phyloP scores from a whole-genome alignment of 1,284 basidiomycete genomes.

The Fomitopsis betulina region DNA sequence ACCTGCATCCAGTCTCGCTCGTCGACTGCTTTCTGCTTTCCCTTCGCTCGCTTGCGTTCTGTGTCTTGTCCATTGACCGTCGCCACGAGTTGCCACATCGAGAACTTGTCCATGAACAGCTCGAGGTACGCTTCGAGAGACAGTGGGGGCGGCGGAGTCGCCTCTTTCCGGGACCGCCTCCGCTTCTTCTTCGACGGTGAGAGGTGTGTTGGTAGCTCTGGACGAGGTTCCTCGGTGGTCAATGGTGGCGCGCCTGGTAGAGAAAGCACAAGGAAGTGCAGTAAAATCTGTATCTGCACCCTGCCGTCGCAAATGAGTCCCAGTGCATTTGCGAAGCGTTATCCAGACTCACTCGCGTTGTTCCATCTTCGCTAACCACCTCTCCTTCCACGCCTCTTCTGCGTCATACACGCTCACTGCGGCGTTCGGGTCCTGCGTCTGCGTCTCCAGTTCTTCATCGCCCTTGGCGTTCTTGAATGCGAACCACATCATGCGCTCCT shows the following conservation, averaged over 20 bases:
- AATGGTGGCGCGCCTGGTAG: conserved; percentile 36
- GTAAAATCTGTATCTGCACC: conserved; percentile 66
- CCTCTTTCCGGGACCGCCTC: conserved; percentile 33
- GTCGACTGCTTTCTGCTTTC: conserved; percentile 21
- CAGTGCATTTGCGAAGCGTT: neutral
- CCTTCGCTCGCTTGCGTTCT: conserved; percentile 13
- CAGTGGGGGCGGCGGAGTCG: conserved; percentile 17
- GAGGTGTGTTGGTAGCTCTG: conserved; percentile 14
- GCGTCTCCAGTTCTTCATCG: conserved; percentile 14
- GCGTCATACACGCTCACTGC: conserved; percentile 9
- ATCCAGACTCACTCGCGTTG: conserved; percentile 56
- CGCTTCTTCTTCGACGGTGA: conserved; percentile 20
- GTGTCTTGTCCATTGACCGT: conserved; percentile 29
- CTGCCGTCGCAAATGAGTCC: conserved; percentile 31
- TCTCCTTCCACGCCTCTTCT: conserved; percentile 47
- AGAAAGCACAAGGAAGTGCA: conserved; percentile 60
- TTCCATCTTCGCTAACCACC: conserved; percentile 63
- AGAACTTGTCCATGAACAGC: conserved; percentile 70
- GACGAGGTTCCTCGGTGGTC: conserved; percentile 1
- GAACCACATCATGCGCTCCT: conserved; percentile 74
- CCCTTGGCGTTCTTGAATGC: conserved; percentile 54
- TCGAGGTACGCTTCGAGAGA: conserved; percentile 52
- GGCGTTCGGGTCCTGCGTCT: conserved; percentile 19
- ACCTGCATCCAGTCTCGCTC: conserved; percentile 68
- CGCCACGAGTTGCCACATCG: conserved; percentile 64